These are phyloP conservation scores for Phialemoniopsis sp. DNA, from an alignment of 2,329 filamentous ascomycete species.

Conservation along the genomic window DNA sequence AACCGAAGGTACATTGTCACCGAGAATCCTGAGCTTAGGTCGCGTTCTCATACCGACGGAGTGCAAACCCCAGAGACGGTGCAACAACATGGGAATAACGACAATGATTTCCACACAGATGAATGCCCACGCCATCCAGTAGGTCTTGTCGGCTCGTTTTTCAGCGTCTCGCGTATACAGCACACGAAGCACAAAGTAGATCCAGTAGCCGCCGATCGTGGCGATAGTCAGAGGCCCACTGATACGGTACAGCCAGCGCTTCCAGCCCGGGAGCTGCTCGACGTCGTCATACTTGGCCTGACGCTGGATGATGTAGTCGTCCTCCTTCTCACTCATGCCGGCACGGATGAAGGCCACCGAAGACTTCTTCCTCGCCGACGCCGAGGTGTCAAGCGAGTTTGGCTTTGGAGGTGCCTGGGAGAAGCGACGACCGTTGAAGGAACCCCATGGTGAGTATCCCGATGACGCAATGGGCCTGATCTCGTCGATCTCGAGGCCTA, in stretches of 20 bases:
- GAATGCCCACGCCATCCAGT: constrained; percentile 46
- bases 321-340: constrained; percentile 5
- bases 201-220: not conserved
- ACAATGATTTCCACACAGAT: constrained; percentile 50
- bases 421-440: constrained; percentile 4
- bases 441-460: constrained; percentile 1
- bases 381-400: not conserved
- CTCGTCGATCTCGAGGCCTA: constrained; percentile 2
- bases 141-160: not conserved
- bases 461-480: constrained; percentile 1
- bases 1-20: constrained; percentile 46
- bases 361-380: not conserved
- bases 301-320: constrained; percentile 4
- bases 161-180: constrained; percentile 1
- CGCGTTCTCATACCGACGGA: constrained; percentile 46
- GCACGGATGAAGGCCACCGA: constrained; percentile 1
- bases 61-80: constrained; percentile 55
- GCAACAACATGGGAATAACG: constrained; percentile 49
- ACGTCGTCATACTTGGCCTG: constrained; percentile 5
- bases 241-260: constrained; percentile 6
- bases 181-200: constrained; percentile 5
- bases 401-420: not conserved
- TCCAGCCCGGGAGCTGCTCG: constrained; percentile 4
- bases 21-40: constrained; percentile 47
- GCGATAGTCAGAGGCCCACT: constrained; percentile 1